These are phyloP conservation scores for Wickerhamia fluorescens DNA, from an alignment of 805 yeast genomes.

Conservation along the genomic window DNA sequence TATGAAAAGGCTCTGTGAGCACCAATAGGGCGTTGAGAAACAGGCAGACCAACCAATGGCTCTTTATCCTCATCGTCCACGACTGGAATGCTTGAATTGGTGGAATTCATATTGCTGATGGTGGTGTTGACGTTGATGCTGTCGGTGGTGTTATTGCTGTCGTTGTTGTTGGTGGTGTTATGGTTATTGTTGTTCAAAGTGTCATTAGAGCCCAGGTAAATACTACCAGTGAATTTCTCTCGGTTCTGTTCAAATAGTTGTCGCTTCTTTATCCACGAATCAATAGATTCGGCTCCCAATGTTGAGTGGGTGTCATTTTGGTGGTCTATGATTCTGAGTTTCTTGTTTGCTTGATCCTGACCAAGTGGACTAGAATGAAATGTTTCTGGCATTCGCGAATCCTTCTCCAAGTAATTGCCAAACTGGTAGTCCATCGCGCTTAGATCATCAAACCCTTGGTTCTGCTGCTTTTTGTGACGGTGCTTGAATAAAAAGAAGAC, in stretches of 20 bases:
- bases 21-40: no score
- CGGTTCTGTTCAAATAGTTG: slow-evolving; percentile 34
- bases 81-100: no score
- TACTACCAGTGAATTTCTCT: slow-evolving; percentile 14
- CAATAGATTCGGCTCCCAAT: slow-evolving; percentile 41
- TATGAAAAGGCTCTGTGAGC: no score
- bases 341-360: slow-evolving; percentile 1
- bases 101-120: no score
- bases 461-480: slow-evolving; percentile 10
- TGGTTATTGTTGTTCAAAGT: slow-evolving; percentile 9
- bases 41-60: no score
- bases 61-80: no score
- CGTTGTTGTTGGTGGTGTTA: no score
- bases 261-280: slow-evolving; percentile 47
- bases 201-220: slow-evolving; percentile 26
- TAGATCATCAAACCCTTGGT: slow-evolving; percentile 12
- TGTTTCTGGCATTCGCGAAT: slow-evolving; percentile 2
- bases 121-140: no score
- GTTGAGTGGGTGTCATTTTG: slow-evolving; percentile 29
- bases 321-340: slow-evolving; percentile 1
- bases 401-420: slow-evolving; percentile 21
- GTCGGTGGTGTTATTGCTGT: no score
- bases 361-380: slow-evolving; percentile 1
- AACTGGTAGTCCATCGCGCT: slow-evolving; percentile 23
- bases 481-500: slow-evolving; percentile 14